Percentiles rank a stretch among this genome's conserved stretches.
These are phyloP conservation scores for Yamadazyma siamensis DNA, from an alignment of 1,139 yeast species.

Conservation along the genomic window DNA sequence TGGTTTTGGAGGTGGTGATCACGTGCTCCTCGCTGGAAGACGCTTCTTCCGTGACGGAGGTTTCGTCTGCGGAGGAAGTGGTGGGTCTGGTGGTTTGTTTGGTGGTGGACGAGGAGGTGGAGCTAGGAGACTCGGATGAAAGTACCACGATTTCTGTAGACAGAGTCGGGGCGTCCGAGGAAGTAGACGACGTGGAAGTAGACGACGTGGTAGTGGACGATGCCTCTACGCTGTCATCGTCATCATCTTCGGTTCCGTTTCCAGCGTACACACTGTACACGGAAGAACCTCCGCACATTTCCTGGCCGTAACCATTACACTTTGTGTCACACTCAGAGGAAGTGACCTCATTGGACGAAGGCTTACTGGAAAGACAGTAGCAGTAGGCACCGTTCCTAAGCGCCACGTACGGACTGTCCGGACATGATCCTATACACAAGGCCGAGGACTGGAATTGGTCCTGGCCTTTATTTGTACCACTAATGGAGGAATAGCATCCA, in stretches of 20 bases:
- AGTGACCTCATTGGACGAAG: slow-evolving; percentile 30
- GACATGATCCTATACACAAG: slow-evolving; percentile 48
- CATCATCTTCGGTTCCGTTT: slow-evolving; percentile 12
- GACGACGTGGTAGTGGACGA: slow-evolving; percentile 20
- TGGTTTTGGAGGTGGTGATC: slow-evolving; percentile 14
- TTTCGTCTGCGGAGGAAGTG: slow-evolving; percentile 2
- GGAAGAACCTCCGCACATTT: slow-evolving; percentile 55
- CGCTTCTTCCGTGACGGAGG: slow-evolving; percentile 9
- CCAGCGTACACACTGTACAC: slow-evolving; percentile 42
- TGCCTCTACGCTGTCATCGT: slow-evolving; percentile 5
- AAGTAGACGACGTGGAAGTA: slow-evolving; percentile 23
- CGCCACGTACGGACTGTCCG: slow-evolving; percentile 56
- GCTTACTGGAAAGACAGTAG: slow-evolving; percentile 59
- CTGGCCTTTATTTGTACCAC: slow-evolving; percentile 31
- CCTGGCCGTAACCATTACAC: slow-evolving; percentile 52
- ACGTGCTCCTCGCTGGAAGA: slow-evolving; percentile 6
- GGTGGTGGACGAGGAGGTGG: slow-evolving; percentile 6
- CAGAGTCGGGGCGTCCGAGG: slow-evolving; percentile 17
- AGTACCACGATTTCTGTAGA: too few relatives aligned
- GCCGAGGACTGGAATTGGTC: slow-evolving; percentile 47
- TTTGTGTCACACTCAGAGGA: slow-evolving; percentile 34
- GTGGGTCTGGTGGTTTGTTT: slow-evolving; percentile 10
- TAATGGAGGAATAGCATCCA: slow-evolving; percentile 34
- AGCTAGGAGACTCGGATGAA: slow-evolving; percentile 12
- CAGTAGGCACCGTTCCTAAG: slow-evolving; percentile 55